These are phyloP conservation scores for Saccharomycopsis sp. DNA, from an alignment of 805 yeast genomes.

Conservation along the genomic window DNA sequence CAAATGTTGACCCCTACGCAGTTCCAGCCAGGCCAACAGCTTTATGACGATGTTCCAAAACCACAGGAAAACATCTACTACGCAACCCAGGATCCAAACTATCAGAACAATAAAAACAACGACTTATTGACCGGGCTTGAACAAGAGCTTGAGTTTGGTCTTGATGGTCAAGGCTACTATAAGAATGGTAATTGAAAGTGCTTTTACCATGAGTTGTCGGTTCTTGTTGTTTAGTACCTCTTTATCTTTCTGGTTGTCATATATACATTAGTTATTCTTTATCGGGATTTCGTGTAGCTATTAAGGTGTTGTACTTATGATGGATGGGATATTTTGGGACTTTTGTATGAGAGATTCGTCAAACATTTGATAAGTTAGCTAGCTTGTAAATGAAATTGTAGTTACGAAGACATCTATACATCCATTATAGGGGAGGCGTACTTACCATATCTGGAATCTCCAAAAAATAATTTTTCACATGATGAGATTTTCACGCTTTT, in stretches of 20 bases:
- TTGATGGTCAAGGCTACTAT: constrained; percentile 38
- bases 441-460: background rate
- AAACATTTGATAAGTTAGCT: no score
- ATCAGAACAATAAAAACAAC: constrained; percentile 21
- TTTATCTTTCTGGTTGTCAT: background rate
- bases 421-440: no score
- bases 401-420: no score
- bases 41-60: constrained; percentile 43
- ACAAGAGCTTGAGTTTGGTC: constrained; percentile 59
- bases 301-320: no score
- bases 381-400: no score
- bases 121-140: constrained; percentile 43
- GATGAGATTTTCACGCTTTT: background rate
- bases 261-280: constrained; percentile 6
- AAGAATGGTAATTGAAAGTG: constrained; percentile 23
- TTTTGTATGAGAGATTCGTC: no score
- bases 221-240: constrained; percentile 2
- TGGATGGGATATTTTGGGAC: no score
- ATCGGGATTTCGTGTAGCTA: no score
- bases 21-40: constrained; percentile 14
- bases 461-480: background rate
- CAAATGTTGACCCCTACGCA: constrained; percentile 25
- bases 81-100: constrained; percentile 7
- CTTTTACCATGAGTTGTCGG: constrained; percentile 8
- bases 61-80: constrained; percentile 45